phyloP scores from a whole-genome alignment of 2,329 filamentous ascomycete genomes.

The Penicillium sclerotigenum region DNA sequence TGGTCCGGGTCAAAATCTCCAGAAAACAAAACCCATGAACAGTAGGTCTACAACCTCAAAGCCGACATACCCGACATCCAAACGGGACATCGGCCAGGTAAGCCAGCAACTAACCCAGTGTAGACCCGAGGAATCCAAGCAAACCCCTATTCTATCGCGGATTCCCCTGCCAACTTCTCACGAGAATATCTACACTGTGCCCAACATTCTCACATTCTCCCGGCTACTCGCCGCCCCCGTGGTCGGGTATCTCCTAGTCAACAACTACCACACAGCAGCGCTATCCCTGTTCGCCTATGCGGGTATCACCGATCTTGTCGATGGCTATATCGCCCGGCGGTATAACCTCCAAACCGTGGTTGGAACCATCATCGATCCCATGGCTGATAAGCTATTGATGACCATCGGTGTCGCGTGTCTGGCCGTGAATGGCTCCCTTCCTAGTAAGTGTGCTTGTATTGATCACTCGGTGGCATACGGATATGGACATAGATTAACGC shows the following conservation, averaged over 20 bases:
- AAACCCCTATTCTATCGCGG: constrained; percentile 34
- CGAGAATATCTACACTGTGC: constrained; percentile 96
- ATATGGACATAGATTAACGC: not conserved
- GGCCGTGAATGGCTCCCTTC: constrained; percentile 76
- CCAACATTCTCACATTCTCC: constrained; percentile 86
- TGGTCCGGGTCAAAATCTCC: constrained; percentile 26
- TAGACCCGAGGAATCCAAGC: constrained; percentile 22
- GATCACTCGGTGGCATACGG: not conserved
- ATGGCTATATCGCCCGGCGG: constrained; percentile 86
- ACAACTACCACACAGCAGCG: constrained; percentile 75
- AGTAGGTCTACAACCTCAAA: constrained; percentile 12
- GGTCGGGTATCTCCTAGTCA: constrained; percentile 83
- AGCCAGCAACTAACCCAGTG: constrained; percentile 4
- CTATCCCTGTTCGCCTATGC: constrained; percentile 88
- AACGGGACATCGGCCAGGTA: not conserved
- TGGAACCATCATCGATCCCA: constrained; percentile 89
- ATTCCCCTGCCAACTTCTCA: constrained; percentile 45
- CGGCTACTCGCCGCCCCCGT: constrained; percentile 78
- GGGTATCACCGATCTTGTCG: constrained; percentile 83
- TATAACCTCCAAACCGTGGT: constrained; percentile 92
- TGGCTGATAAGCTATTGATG: constrained; percentile 97
- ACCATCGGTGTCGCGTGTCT: constrained; percentile 84
- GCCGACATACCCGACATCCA: not conserved
- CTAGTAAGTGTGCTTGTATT: constrained; percentile 53
- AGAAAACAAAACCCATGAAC: constrained; percentile 15